Conservation (phyloP, 2,329 filamentous ascomycete species). For the Penicillium brasilianum region DNA sequence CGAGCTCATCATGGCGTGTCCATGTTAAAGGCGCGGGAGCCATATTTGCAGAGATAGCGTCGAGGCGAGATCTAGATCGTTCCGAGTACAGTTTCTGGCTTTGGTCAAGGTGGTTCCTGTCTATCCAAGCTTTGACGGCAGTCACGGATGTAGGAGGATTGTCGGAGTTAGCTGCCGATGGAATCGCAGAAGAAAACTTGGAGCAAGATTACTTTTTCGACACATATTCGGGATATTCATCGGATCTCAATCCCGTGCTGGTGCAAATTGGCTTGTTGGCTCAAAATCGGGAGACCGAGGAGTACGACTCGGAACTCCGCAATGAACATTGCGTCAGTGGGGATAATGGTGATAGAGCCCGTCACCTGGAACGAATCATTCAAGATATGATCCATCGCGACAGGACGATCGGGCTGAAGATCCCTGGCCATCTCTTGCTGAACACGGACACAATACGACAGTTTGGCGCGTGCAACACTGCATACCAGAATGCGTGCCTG, state of each 20-base stretch:
- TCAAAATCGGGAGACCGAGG: not conserved
- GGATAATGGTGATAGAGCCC: not conserved
- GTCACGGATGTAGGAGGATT: conserved; percentile 22
- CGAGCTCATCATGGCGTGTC: conserved; percentile 29
- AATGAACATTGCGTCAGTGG: not conserved
- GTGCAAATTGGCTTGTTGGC: conserved; percentile 13
- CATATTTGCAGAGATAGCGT: conserved; percentile 15
- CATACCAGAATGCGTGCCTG: conserved; percentile 13
- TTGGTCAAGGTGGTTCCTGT: conserved; percentile 29
- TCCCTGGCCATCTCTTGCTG: conserved; percentile 5
- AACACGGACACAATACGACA: not conserved
- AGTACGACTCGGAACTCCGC: not conserved
- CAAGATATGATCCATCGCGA: conserved; percentile 13
- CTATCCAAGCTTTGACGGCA: conserved; percentile 30
- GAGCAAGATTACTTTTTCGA: conserved; percentile 14
- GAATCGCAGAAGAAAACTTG: not conserved
- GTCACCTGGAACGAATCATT: conserved; percentile 5
- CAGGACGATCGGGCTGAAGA: conserved; percentile 5
- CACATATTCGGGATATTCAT: conserved; percentile 16
- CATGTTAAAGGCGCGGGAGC: conserved; percentile 34
- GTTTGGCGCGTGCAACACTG: conserved; percentile 14
- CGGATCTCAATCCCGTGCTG: conserved; percentile 13
- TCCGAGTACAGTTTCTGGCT: conserved; percentile 12
- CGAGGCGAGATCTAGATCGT: conserved; percentile 14
- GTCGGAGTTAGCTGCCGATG: not conserved